Percentiles rank a stretch among this genome's conserved stretches.
Evolutionary conservation across 2,329 filamentous ascomycete genomes (phyloP).

Genomic region (Massarina eburnea): DNA sequence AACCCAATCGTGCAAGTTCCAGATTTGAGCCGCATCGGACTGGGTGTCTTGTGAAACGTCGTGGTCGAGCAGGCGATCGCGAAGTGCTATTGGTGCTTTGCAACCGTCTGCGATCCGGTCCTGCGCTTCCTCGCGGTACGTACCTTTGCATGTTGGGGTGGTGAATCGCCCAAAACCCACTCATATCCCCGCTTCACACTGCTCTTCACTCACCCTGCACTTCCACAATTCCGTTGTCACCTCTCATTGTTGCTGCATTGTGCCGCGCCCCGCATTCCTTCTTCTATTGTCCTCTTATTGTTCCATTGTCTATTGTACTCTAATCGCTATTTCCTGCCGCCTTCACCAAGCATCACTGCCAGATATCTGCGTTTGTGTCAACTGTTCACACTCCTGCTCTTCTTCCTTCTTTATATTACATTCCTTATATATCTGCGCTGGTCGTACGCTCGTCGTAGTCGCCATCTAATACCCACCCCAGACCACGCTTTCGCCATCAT

Average conservation of each 20-base stretch:
- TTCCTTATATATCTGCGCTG: slow-evolving; percentile 1
- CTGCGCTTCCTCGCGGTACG: slow-evolving; percentile 45
- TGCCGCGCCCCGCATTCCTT: slow-evolving; percentile 29
- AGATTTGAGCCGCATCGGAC: slow-evolving; percentile 46
- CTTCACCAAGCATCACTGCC: slow-evolving; percentile 27
- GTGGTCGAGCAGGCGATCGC: slow-evolving; percentile 40
- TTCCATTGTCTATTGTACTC: slow-evolving; percentile 23
- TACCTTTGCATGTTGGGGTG: slow-evolving; percentile 31
- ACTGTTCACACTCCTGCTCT: slow-evolving; percentile 9
- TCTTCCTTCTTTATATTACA: slow-evolving; percentile 1
- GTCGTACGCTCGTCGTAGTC: slow-evolving; percentile 14
- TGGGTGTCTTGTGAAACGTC: slow-evolving; percentile 47
- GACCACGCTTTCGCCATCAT: slow-evolving; percentile 34
- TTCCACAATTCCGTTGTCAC: slow-evolving; percentile 19
- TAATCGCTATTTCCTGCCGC: slow-evolving; percentile 16
- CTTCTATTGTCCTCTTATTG: slow-evolving; percentile 30
- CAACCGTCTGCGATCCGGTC: slow-evolving; percentile 39
- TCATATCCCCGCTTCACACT: slow-evolving; percentile 9
- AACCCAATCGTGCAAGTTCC: slow-evolving; percentile 36
- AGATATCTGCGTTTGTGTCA: slow-evolving; percentile 30
- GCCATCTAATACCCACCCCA: slow-evolving; percentile 34
- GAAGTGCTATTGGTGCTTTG: slow-evolving; percentile 42
- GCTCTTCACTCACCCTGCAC: slow-evolving; percentile 13
- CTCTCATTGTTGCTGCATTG: slow-evolving; percentile 43
- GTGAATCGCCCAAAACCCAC: slow-evolving; percentile 26